These are phyloP conservation scores for Phytophthora sp. DNA, from an alignment of 352 stramenopile genomes.

Conservation along the genomic window DNA sequence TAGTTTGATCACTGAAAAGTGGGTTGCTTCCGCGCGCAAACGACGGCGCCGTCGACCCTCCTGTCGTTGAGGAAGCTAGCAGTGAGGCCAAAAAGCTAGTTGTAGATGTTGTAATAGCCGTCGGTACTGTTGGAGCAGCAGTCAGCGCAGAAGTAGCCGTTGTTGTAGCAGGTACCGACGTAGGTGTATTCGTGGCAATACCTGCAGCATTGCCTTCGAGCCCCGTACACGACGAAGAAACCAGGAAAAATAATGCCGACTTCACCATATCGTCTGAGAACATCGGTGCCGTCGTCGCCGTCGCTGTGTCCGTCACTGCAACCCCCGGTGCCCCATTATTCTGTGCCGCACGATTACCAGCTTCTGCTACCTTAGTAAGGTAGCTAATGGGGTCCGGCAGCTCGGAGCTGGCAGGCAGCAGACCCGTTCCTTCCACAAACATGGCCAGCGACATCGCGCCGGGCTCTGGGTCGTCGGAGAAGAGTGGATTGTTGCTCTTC, in stretches of 20 bases:
- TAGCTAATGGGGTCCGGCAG: slow-evolving; percentile 75
- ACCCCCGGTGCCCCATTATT: not conserved
- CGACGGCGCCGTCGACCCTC: slow-evolving; percentile 7
- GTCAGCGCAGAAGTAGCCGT: not conserved
- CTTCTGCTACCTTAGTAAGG: slow-evolving; percentile 31
- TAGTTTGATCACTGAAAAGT: slow-evolving; percentile 57
- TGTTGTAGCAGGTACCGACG: not conserved
- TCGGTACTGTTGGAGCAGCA: not conserved
- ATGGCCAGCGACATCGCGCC: slow-evolving; percentile 44
- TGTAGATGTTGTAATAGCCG: slow-evolving; percentile 32
- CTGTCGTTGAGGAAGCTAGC: slow-evolving; percentile 59
- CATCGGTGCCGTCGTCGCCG: slow-evolving; percentile 8
- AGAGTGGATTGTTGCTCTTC: slow-evolving; percentile 54
- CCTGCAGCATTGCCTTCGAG: slow-evolving; percentile 20
- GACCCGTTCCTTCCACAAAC: slow-evolving; percentile 39
- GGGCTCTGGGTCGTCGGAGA: slow-evolving; percentile 55
- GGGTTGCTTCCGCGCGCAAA: slow-evolving; percentile 41
- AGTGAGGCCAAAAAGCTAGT: slow-evolving; percentile 55
- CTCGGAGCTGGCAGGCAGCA: slow-evolving; percentile 62
- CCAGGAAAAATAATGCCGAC: slow-evolving; percentile 67
- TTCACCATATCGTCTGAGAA: slow-evolving; percentile 72
- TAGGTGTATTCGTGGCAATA: not conserved
- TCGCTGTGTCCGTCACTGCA: not conserved
- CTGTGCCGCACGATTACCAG: not conserved
- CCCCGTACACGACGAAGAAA: slow-evolving; percentile 60